Percentiles rank a stretch among this genome's conserved stretches.
Conservation (phyloP, 208 protist species). For the Acanthamoeba sp. region DNA sequence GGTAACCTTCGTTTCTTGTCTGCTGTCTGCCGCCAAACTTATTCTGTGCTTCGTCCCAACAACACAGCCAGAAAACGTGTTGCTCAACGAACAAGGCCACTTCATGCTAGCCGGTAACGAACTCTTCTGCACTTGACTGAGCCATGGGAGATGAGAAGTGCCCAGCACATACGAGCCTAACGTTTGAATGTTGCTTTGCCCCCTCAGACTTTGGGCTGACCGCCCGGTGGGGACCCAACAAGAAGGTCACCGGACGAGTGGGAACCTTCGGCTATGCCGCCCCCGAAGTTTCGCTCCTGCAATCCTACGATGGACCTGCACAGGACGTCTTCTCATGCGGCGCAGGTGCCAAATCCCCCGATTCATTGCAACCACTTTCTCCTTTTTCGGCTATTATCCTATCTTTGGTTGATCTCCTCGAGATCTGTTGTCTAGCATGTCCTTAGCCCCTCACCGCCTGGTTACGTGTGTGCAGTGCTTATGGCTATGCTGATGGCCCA, state of each 20-base stretch:
- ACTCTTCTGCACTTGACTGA: too few species aligned
- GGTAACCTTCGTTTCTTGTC: too few species aligned
- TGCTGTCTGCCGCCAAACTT: too few species aligned
- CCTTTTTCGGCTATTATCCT: background rate
- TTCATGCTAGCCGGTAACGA: slow-evolving; percentile 7
- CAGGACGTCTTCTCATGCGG: slow-evolving; percentile 13
- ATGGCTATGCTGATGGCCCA: background rate
- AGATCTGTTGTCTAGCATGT: too few species aligned
- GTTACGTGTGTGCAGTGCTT: background rate
- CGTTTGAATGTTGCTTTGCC: background rate
- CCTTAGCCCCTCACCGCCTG: too few species aligned
- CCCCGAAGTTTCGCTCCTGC: background rate
- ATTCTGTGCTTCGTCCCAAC: too few species aligned
- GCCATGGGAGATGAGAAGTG: too few species aligned
- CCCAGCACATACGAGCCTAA: too few species aligned
- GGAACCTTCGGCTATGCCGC: background rate
- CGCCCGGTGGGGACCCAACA: rapidly evolving
- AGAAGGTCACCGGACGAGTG: background rate
- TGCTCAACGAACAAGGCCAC: background rate
- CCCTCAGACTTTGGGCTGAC: slow-evolving; percentile 10
- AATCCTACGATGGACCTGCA: background rate
- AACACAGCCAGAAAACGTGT: slow-evolving; percentile 40
- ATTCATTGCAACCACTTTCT: background rate
- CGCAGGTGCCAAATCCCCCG: background rate
- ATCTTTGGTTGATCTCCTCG: too few species aligned